phyloP scores from a whole-genome alignment of 2,329 filamentous ascomycete genomes.

The Blastomyces silverae region DNA sequence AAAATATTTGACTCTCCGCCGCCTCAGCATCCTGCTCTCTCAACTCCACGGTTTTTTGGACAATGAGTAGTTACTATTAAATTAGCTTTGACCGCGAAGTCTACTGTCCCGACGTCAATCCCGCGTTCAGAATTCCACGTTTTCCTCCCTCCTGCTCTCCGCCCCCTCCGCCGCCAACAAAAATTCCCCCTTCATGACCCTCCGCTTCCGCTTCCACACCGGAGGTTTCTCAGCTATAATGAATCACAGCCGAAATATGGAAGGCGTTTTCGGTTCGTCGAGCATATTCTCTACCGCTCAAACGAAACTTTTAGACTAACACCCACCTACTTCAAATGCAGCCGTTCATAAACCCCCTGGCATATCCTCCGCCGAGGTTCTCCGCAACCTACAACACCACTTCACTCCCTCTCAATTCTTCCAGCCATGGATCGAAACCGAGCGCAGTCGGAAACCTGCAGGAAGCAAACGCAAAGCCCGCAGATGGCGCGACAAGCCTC shows the following conservation, averaged over 20 bases:
- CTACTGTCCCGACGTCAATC: not conserved
- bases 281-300: constrained; percentile 19
- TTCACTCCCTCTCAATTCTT: constrained; percentile 80
- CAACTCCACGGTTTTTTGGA: not conserved
- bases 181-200: constrained; percentile 24
- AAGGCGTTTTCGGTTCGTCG: constrained; percentile 56
- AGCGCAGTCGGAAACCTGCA: constrained; percentile 50
- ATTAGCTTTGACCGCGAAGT: not conserved
- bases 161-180: not conserved
- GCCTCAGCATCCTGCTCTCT: not conserved
- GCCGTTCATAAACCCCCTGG: constrained; percentile 89
- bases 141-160: not conserved
- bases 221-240: constrained; percentile 34
- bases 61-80: not conserved
- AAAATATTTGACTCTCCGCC: not conserved
- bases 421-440: constrained; percentile 63
- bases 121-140: not conserved
- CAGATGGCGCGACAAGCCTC: constrained; percentile 54
- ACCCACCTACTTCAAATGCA: constrained; percentile 34
- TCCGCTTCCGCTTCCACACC: constrained; percentile 28
- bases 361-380: constrained; percentile 80
- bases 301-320: constrained; percentile 15
- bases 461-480: constrained; percentile 56
- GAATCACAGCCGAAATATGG: constrained; percentile 47
- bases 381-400: constrained; percentile 76